Evolutionary conservation across 225 moss, liverwort and hornwort species (phyloP).

Genomic region (Marchantia polymorpha): DNA sequence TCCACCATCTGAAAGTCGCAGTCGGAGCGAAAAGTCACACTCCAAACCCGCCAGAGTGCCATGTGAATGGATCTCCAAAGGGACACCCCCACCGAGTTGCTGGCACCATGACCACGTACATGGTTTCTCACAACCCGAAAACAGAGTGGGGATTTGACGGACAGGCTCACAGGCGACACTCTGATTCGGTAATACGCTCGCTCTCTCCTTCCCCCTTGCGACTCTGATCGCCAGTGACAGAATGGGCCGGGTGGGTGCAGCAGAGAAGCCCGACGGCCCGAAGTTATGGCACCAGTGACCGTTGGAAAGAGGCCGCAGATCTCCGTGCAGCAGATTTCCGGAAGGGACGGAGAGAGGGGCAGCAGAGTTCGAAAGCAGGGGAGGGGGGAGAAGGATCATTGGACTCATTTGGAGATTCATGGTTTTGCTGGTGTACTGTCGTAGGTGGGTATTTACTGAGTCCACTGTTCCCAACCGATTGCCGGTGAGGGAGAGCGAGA

Average conservation of each 20-base stretch:
- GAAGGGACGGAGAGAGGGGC: too few species aligned
- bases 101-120: too few species aligned
- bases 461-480: neutral
- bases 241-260: neutral
- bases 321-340: too few species aligned
- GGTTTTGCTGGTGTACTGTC: neutral
- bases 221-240: neutral
- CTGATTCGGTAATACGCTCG: neutral
- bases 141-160: too few species aligned
- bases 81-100: too few species aligned
- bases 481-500: neutral
- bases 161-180: too few species aligned
- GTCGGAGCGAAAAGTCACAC: too few species aligned
- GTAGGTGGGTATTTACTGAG: neutral
- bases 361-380: neutral
- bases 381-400: neutral
- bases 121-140: too few species aligned
- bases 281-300: neutral
- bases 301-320: too few species aligned
- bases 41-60: too few species aligned
- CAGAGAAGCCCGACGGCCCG: neutral
- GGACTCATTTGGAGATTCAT: neutral
- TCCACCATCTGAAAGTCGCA: too few species aligned
- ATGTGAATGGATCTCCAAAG: too few species aligned
- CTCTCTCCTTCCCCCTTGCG: neutral